Base-by-base conservation (phyloP, 1,139 yeast species). In the Pneumocystis oryctolagi region DNA sequence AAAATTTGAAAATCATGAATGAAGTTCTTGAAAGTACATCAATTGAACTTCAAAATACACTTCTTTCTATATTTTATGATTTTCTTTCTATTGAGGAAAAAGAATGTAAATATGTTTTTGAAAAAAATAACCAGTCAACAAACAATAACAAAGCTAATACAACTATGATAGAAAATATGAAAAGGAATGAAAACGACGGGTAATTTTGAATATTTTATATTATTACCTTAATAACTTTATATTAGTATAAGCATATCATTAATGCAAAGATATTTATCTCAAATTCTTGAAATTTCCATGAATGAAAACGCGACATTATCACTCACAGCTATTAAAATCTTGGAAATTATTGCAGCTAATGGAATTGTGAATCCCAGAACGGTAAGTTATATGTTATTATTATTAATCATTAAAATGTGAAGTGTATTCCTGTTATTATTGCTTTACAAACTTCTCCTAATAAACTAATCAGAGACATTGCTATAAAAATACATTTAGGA, bases 351-450 rank as follows among this genome's bases (percentile, higher is more conserved):
- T 32, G 78, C 85, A 2, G 77, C 77, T 39, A 77, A 82, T 62
- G 95, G 95, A 0, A 84, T 82, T 72, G 86, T 85, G 0, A 87
- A 85, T 69, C 96, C 95, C 1, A 81, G 85, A 64, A 61, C 62
- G 14, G 66, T 64, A 61, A 55, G 64, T 42, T 4, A 28, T 16
- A 18, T 35, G 18, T 58, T 39, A 32, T 34, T 28, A n/a, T 20
- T 40, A 55, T 20, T n/a, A 37, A 37, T 2, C 5, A 37, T 65
- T 61, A 35, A 63, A 30, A 69, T 78, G 5, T 31, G 1, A 37
- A 65, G 64, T 82, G 89, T 67, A 80, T 84, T 14, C 80, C 90
- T 0, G 84, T 89, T 0, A 77, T 87, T 1, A 79, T 88, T 64
- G 92, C 92, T 0, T 74, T 89, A 58, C 83, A 84, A 65, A 78